These are phyloP conservation scores for Coemansia sp. DNA, from an alignment of 192 early-diverging fungal species.

Conservation along the genomic window DNA sequence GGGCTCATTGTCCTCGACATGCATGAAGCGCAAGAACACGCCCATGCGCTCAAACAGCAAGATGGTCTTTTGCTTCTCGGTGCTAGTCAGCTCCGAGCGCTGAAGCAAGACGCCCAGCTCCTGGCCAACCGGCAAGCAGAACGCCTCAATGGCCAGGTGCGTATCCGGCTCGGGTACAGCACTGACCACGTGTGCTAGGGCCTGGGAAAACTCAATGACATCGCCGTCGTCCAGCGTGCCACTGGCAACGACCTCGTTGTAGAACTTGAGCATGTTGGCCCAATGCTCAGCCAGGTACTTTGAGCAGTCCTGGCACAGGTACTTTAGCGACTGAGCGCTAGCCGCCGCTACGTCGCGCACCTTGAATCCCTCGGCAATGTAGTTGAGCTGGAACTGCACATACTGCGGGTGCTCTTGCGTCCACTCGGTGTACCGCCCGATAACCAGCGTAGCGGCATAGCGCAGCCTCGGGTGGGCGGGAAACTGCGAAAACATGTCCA, in stretches of 20 bases:
- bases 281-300: conserved; percentile 76
- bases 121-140: conserved; percentile 44
- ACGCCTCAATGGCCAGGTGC: conserved; percentile 37
- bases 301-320: conserved; percentile 87
- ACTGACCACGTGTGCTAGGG: conserved; percentile 84
- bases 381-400: conserved; percentile 89
- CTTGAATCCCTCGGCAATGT: conserved; percentile 87
- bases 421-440: conserved; percentile 95
- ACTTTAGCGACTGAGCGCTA: conserved; percentile 81
- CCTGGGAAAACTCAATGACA: conserved; percentile 77
- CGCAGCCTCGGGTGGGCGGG: conserved; percentile 91
- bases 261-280: conserved; percentile 80
- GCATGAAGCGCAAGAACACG: conserved; percentile 46
- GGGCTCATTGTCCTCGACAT: conserved; percentile 26
- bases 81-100: conserved; percentile 14
- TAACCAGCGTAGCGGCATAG: conserved; percentile 94
- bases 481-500: conserved; percentile 83
- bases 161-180: conserved; percentile 62
- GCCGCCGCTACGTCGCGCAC: conserved; percentile 81
- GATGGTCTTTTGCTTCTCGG: conserved; percentile 9
- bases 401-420: conserved; percentile 83
- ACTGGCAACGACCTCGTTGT: conserved; percentile 60
- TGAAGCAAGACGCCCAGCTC: conserved; percentile 40
- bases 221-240: conserved; percentile 69
- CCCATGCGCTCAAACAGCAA: conserved; percentile 48